Evolutionary conservation across 2,329 filamentous ascomycete genomes (phyloP).

Genomic region (Calonectria multiphialidica): DNA sequence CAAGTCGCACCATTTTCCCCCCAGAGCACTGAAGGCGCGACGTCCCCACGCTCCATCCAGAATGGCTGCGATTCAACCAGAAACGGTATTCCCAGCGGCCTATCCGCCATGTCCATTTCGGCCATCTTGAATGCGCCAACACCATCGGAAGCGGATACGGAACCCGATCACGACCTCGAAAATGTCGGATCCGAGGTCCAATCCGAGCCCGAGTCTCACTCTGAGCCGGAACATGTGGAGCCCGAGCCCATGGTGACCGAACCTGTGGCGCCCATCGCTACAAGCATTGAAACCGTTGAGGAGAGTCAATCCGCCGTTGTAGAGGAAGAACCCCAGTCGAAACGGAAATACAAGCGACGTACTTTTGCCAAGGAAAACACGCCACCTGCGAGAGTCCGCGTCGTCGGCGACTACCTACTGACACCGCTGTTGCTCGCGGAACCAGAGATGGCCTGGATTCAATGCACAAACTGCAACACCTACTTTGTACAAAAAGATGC

Average conservation of each 20-base stretch:
- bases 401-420: slow-evolving; percentile 85
- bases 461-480: slow-evolving; percentile 85
- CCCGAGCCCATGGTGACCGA: slow-evolving; percentile 9
- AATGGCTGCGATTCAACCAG: neutral
- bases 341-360: slow-evolving; percentile 50
- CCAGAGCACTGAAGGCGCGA: slow-evolving; percentile 43
- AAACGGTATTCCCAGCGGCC: slow-evolving; percentile 27
- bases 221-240: slow-evolving; percentile 19
- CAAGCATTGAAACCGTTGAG: slow-evolving; percentile 40
- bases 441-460: slow-evolving; percentile 84
- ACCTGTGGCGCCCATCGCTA: slow-evolving; percentile 31
- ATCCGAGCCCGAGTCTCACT: slow-evolving; percentile 19
- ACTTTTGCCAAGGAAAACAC: slow-evolving; percentile 50
- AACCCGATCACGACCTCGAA: slow-evolving; percentile 26
- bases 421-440: slow-evolving; percentile 82
- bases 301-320: slow-evolving; percentile 30
- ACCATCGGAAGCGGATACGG: slow-evolving; percentile 30
- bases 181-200: slow-evolving; percentile 21
- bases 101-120: slow-evolving; percentile 48
- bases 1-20: slow-evolving; percentile 46
- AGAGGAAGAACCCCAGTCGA: slow-evolving; percentile 40
- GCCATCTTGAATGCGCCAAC: slow-evolving; percentile 48
- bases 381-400: slow-evolving; percentile 57
- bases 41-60: slow-evolving; percentile 40
- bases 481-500: slow-evolving; percentile 91